Base-by-base conservation (phyloP, 768 basidiomycete genomes). In the Rhodotorula graminis region DNA sequence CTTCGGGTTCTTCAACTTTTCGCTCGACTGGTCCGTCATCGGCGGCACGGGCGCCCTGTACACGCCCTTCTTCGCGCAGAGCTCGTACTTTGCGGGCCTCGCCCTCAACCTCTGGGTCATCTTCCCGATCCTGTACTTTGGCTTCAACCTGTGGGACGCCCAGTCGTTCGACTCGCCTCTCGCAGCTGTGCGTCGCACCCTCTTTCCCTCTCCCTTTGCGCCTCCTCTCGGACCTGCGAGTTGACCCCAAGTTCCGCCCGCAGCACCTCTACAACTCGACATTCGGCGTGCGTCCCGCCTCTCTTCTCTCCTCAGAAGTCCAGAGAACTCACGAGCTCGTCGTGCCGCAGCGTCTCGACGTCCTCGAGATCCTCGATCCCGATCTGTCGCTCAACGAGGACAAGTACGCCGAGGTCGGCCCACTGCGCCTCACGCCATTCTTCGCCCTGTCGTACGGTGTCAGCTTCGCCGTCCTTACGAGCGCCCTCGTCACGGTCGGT, bases 1-100 rank as follows among this genome's bases (percentile, higher is more conserved):
- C 0, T 73, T 80, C 46, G 80, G 80, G 0, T 64, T 77, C 27
- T 61, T 78, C 33, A 75, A 78, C 59, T 72, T 80, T 47, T 73
- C 70, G 3, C 71, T 81, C 47, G 80, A 81, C 62, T 81, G 80
- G 80, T 56, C 70, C 3, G 79, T 79, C 23, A 72, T 81, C 15
- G 80, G 80, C 12, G 65, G 64, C 0, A 73, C 76, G 16, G 79
- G 79, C 12, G 72, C 71, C 6, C 67, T 72, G 14, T 78, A 76
- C 66, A 79, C 78, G 11, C 79, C 80, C 7, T 79, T 69, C 49
- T 78, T 75, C 62, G 78, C 76, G 0, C 76, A 76, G 21, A 56
- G 46, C 33, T 63, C 66, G 65, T 79, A 74, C 70, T 79, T 79
- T 52, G 72, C 61, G 12, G 80, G 80, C 0, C 60, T 78, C 37